These are phyloP conservation scores for Phytophthora macrochlamydospora DNA, from an alignment of 352 stramenopile genomes.

Conservation along the genomic window DNA sequence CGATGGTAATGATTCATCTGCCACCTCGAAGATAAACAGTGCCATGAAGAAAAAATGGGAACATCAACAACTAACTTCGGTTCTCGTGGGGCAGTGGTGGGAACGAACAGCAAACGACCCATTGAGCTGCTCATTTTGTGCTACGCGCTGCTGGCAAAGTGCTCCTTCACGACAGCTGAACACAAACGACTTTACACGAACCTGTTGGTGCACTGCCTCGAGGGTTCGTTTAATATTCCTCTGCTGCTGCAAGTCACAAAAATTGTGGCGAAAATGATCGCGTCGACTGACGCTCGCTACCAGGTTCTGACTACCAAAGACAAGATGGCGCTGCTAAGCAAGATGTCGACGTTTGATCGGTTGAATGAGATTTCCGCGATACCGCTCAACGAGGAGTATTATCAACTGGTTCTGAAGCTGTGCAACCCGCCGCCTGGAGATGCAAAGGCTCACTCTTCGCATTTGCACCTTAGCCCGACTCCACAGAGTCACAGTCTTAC, in stretches of 20 bases:
- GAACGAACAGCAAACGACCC: conserved; percentile 54
- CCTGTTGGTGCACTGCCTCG: conserved; percentile 83
- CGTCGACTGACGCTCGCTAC: conserved; percentile 45
- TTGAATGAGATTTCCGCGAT: conserved; percentile 86
- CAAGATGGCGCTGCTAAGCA: conserved; percentile 86
- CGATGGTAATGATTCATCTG: conserved; percentile 33
- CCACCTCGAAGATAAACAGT: conserved; percentile 21
- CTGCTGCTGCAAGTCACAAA: conserved; percentile 83
- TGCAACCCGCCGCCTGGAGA: conserved; percentile 63
- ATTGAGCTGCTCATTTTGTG: conserved; percentile 85
- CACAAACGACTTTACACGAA: conserved; percentile 84
- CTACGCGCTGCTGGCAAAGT: conserved; percentile 82
- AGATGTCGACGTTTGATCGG: conserved; percentile 87
- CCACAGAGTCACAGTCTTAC: conserved; percentile 69
- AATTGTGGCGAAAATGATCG: conserved; percentile 75
- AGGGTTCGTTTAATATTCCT: conserved; percentile 85
- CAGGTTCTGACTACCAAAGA: conserved; percentile 87
- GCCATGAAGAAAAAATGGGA: conserved; percentile 52
- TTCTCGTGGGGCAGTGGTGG: conserved; percentile 23
- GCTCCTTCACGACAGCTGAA: conserved; percentile 72
- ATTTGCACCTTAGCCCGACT: conserved; percentile 72
- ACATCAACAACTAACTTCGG: conserved; percentile 20
- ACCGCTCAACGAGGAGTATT: conserved; percentile 83
- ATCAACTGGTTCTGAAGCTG: conserved; percentile 75
- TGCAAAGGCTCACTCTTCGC: conserved; percentile 52